phyloP scores from a whole-genome alignment of 495 filamentous ascomycete genomes.

The Emericellopsis terricola region DNA sequence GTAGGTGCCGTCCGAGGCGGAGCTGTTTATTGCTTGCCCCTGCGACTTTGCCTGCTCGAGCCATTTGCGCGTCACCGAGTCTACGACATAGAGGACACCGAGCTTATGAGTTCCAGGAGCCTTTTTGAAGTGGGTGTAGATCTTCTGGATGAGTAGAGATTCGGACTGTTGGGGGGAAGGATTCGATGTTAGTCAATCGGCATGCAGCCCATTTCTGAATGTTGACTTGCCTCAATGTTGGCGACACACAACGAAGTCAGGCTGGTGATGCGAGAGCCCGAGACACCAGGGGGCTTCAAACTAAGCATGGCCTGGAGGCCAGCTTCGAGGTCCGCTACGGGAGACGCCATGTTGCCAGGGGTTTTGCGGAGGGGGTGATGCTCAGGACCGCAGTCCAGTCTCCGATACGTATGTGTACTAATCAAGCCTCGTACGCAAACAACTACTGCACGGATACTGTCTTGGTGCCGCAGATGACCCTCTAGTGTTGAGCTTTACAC shows the following conservation, averaged over 20 bases:
- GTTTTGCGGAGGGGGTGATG: too few species aligned
- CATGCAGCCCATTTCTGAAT: not conserved
- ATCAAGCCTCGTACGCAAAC: too few species aligned
- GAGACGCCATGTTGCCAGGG: slow-evolving; percentile 47
- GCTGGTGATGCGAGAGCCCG: slow-evolving; percentile 69
- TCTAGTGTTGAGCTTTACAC: too few species aligned
- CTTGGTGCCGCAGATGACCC: too few species aligned
- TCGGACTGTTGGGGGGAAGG: slow-evolving; percentile 66
- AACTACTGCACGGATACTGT: too few species aligned
- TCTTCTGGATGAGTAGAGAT: slow-evolving; percentile 85
- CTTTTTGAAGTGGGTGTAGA: slow-evolving; percentile 95
- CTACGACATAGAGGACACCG: slow-evolving; percentile 99
- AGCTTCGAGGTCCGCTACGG: slow-evolving; percentile 78
- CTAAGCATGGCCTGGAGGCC: slow-evolving; percentile 80
- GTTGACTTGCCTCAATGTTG: slow-evolving; percentile 75
- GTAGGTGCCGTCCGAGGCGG: slow-evolving; percentile 75
- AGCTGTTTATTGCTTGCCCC: slow-evolving; percentile 59
- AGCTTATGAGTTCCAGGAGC: slow-evolving; percentile 89
- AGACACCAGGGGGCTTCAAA: slow-evolving; percentile 85
- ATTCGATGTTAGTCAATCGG: slow-evolving; percentile 2
- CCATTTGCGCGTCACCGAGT: slow-evolving; percentile 98
- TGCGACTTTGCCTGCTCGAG: slow-evolving; percentile 81
- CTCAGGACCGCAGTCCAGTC: too few species aligned
- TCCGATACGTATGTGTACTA: too few species aligned
- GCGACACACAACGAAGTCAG: slow-evolving; percentile 72